A percentile compares a stretch with the other conserved stretches of the same genome.
Conservation (phyloP, 73 alveolate genomes). For the Paramecium tetraurelia region DNA sequence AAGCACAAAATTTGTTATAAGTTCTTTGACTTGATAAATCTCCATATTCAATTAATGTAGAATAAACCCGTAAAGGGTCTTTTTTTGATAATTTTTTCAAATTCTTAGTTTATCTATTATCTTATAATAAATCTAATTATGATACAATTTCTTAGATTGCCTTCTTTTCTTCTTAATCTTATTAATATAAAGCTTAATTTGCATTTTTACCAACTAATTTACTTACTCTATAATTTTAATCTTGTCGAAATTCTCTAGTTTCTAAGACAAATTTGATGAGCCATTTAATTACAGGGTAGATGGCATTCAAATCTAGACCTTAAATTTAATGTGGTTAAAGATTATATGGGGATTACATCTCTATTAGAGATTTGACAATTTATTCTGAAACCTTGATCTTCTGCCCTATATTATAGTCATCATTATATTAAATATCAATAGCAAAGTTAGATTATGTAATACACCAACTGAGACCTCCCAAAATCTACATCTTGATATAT, state of each 20-base stretch:
- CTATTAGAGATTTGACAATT: constrained; percentile 80
- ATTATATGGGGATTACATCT: constrained; percentile 88
- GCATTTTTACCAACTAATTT: constrained; percentile 64
- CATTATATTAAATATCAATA: constrained; percentile 93
- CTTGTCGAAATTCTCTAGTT: constrained; percentile 89
- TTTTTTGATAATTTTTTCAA: constrained; percentile 61
- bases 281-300: constrained; percentile 93
- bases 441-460: constrained; percentile 91
- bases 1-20: constrained; percentile 63
- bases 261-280: constrained; percentile 87
- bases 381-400: constrained; percentile 92
- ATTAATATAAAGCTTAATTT: not conserved
- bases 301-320: constrained; percentile 88
- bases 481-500: constrained; percentile 54
- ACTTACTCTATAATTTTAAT: constrained; percentile 79
- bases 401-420: constrained; percentile 90
- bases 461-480: constrained; percentile 98
- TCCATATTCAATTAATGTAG: constrained; percentile 86
- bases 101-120: constrained; percentile 76
- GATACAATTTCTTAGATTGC: constrained; percentile 43
- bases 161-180: constrained; percentile 58
- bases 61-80: constrained; percentile 83
- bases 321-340: constrained; percentile 90
- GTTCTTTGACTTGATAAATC: constrained; percentile 74
- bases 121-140: constrained; percentile 65